phyloP scores from a whole-genome alignment of 1,284 basidiomycete genomes.

The Cryptococcus hybrid region DNA sequence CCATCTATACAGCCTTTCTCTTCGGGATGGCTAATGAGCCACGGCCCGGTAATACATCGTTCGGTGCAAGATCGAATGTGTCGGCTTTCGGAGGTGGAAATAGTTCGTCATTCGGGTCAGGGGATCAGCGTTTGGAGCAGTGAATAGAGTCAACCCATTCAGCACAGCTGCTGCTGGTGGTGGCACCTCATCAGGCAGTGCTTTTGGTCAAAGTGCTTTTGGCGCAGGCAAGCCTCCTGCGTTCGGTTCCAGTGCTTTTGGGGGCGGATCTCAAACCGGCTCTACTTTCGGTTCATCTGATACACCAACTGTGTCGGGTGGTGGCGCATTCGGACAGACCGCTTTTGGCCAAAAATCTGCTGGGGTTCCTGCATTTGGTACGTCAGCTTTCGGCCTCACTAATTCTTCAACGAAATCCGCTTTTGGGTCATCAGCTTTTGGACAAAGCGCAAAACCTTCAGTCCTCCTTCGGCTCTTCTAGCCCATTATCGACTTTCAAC shows the following conservation, averaged over 20 bases:
- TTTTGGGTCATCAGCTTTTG: conserved; percentile 39
- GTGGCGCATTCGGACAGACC: conserved; percentile 36
- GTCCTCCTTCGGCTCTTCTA: conserved; percentile 21
- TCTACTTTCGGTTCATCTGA: conserved; percentile 11
- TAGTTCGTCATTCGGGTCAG: conserved; percentile 1
- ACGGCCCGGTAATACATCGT: neutral
- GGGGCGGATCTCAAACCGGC: neutral
- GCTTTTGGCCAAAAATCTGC: conserved; percentile 23
- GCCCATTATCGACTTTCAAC: conserved; percentile 33
- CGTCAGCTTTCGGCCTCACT: conserved; percentile 21
- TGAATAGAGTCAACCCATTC: no score
- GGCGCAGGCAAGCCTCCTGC: conserved; percentile 15
- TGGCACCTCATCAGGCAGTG: conserved; percentile 5
- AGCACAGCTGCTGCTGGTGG: no score
- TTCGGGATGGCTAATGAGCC: no score
- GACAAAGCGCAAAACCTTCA: conserved; percentile 18
- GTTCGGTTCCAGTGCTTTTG: conserved; percentile 9
- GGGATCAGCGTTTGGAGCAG: conserved; percentile 6
- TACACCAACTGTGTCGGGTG: conserved; percentile 11
- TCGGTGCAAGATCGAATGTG: neutral
- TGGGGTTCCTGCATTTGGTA: conserved; percentile 20
- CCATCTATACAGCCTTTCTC: neutral
- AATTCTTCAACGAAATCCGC: conserved; percentile 25
- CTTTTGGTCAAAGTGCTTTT: conserved; percentile 24
- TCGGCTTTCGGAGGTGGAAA: neutral